Conservation (phyloP, 140 eudicot species). For the Anethum foeniculum region DNA sequence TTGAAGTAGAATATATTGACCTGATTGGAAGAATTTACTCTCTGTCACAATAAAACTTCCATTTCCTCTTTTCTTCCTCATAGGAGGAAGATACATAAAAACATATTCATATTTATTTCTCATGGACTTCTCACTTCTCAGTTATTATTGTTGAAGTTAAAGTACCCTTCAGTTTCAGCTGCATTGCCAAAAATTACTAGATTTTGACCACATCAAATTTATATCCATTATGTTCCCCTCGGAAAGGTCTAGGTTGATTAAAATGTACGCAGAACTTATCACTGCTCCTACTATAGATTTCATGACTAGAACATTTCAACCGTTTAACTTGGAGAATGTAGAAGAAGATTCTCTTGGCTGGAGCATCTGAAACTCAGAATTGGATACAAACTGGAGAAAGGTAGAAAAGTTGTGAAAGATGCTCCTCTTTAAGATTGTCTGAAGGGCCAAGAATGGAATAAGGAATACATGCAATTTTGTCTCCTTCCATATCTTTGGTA, state of each 20-base stretch:
- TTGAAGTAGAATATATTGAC: conserved; percentile 30
- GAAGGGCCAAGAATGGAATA: conserved; percentile 69
- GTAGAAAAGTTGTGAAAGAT: conserved; percentile 29
- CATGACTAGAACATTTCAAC: not conserved
- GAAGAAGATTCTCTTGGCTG: conserved; percentile 61
- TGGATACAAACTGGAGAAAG: conserved; percentile 39
- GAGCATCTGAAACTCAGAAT: conserved; percentile 54
- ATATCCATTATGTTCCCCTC: not conserved
- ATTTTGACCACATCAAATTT: not conserved
- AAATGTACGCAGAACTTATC: not conserved
- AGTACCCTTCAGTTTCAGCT: not conserved
- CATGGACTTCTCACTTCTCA: not conserved
- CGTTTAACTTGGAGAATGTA: conserved; percentile 13
- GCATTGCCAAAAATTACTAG: not conserved
- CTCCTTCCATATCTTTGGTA: conserved; percentile 73
- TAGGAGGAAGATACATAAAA: not conserved
- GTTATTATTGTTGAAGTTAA: not conserved
- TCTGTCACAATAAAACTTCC: not conserved
- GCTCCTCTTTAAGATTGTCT: conserved; percentile 59
- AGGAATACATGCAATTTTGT: conserved; percentile 55
- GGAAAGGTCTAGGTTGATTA: not conserved
- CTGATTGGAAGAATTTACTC: conserved; percentile 48
- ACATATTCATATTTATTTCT: not conserved
- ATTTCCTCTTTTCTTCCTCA: conserved; percentile 1
- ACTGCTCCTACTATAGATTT: not conserved